Percentiles rank a stretch among this genome's conserved stretches.
Evolutionary conservation across 192 early-diverging fungal species (phyloP).

Genomic region (Coemansia sp.): DNA sequence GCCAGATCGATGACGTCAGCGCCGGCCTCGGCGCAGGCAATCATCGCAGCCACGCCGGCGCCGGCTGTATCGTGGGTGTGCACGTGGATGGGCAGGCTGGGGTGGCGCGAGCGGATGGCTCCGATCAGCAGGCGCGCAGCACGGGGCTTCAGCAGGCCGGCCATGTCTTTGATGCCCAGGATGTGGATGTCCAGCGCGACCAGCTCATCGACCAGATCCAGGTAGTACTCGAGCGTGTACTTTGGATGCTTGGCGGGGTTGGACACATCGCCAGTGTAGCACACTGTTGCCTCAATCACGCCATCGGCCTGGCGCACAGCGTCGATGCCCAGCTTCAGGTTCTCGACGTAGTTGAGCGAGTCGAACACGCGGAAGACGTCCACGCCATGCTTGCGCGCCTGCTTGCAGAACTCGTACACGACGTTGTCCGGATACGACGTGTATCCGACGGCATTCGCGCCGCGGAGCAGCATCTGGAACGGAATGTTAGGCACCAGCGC

Average conservation of each 20-base stretch:
- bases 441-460: conserved; percentile 97
- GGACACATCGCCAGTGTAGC: conserved; percentile 93
- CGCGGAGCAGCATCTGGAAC: conserved; percentile 98
- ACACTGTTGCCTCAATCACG: conserved; percentile 88
- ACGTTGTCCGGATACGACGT: conserved; percentile 98
- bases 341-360: conserved; percentile 95
- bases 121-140: conserved; percentile 86
- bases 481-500: conserved; percentile 91
- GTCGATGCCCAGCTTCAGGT: conserved; percentile 91
- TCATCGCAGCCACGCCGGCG: conserved; percentile 94
- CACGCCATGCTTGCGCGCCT: conserved; percentile 83
- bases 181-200: conserved; percentile 92
- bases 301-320: conserved; percentile 92
- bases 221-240: conserved; percentile 89
- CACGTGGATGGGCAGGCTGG: conserved; percentile 90
- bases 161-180: conserved; percentile 95
- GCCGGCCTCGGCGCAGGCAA: conserved; percentile 87
- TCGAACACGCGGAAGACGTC: conserved; percentile 99
- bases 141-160: conserved; percentile 89
- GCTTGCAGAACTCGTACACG: conserved; percentile 93
- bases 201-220: conserved; percentile 85
- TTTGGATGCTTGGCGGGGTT: conserved; percentile 74
- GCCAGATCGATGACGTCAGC: conserved; percentile 94
- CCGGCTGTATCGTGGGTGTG: conserved; percentile 98
- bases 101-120: conserved; percentile 81